phyloP scores from a whole-genome alignment of 805 yeast species.

The Priceomyces carsonii region DNA sequence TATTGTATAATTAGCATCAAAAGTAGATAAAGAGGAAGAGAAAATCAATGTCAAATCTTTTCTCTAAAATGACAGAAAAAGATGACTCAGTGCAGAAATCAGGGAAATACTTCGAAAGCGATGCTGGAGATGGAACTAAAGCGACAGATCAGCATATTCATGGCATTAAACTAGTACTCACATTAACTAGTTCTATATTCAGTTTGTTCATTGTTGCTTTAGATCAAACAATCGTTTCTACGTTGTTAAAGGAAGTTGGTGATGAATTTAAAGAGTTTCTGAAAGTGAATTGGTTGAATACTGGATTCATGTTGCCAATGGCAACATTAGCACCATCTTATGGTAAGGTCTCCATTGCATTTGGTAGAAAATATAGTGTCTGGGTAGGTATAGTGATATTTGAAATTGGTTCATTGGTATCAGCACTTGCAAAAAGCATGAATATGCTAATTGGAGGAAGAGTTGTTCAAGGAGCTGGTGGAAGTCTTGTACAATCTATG shows the following conservation, averaged over 20 bases:
- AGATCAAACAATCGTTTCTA: constrained; percentile 60
- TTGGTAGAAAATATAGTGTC: constrained; percentile 56
- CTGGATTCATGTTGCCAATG: constrained; percentile 56
- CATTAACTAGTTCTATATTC: constrained; percentile 28
- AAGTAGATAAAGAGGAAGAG: too few species aligned
- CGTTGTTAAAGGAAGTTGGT: constrained; percentile 52
- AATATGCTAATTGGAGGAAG: constrained; percentile 69
- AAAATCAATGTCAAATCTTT: too few species aligned
- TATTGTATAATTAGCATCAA: too few species aligned
- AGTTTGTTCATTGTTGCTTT: constrained; percentile 45
- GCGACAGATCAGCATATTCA: constrained; percentile 35
- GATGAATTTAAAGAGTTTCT: constrained; percentile 49
- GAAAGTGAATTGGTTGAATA: constrained; percentile 58
- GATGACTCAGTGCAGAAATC: too few species aligned
- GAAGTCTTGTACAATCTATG: constrained; percentile 63
- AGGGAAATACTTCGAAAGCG: constrained; percentile 31
- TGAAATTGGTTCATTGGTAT: constrained; percentile 61
- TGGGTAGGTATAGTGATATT: constrained; percentile 52
- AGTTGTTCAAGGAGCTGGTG: constrained; percentile 70
- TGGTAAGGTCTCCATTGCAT: constrained; percentile 56
- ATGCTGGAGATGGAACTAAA: constrained; percentile 44
- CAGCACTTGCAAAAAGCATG: constrained; percentile 57
- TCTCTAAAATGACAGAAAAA: not conserved
- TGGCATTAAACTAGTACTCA: constrained; percentile 26
- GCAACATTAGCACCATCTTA: constrained; percentile 56